These are phyloP conservation scores for Chaetomium cochliodes DNA, from an alignment of 495 filamentous ascomycete species.

Conservation along the genomic window DNA sequence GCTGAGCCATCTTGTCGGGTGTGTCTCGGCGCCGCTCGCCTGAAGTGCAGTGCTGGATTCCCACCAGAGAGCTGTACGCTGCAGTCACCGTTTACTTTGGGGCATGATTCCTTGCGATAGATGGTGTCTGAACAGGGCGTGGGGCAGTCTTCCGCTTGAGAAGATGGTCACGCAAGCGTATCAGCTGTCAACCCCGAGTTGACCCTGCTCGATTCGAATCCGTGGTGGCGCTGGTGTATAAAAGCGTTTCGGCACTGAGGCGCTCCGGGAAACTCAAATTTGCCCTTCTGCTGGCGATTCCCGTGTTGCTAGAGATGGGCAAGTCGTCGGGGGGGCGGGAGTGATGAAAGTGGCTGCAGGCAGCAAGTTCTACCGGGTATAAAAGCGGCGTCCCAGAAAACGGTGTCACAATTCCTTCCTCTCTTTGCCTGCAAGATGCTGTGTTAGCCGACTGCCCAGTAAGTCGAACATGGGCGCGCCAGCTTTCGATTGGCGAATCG, in stretches of 20 bases:
- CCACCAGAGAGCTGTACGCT: slow-evolving; percentile 9
- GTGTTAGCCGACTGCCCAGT: neutral
- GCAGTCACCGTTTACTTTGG: slow-evolving; percentile 13
- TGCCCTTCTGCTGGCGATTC: neutral
- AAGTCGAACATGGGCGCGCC: neutral
- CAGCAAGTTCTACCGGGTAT: neutral
- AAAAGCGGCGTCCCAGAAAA: neutral
- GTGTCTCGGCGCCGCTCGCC: neutral
- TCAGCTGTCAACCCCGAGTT: neutral
- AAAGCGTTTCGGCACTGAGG: neutral
- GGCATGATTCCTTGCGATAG: slow-evolving; percentile 19
- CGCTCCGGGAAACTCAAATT: neutral
- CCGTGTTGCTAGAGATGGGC: neutral
- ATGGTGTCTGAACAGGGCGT: neutral
- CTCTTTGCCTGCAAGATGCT: neutral
- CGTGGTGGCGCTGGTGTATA: neutral
- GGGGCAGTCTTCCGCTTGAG: neutral
- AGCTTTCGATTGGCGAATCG: neutral
- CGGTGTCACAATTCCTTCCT: neutral
- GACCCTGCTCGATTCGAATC: neutral
- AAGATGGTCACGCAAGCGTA: neutral
- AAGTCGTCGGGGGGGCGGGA: neutral
- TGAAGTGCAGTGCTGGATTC: slow-evolving; percentile 1
- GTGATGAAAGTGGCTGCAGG: neutral
- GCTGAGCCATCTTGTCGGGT: slow-evolving; percentile 28